Percentiles rank a stretch among this genome's conserved stretches.
phyloP scores from a whole-genome alignment of 768 basidiomycete genomes.

The Trametes coccinea region DNA sequence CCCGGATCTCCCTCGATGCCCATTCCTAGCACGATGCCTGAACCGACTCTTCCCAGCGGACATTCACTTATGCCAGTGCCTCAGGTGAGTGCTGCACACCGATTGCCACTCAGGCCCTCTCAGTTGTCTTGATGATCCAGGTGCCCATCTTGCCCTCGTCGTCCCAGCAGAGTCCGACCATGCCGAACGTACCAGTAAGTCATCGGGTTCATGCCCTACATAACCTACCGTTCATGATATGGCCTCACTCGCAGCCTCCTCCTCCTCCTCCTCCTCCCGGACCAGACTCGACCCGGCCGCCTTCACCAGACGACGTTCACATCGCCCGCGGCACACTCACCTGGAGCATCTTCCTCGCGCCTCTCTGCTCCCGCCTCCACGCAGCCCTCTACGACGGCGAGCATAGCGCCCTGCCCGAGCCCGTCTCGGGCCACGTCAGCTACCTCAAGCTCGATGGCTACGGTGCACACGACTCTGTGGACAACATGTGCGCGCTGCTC shows the following conservation, averaged over 20 bases:
- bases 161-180: not conserved
- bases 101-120: not conserved
- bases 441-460: constrained; percentile 13
- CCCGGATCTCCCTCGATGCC: not conserved
- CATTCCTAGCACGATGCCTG: not conserved
- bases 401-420: not conserved
- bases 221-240: not conserved
- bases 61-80: not conserved
- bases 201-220: not conserved
- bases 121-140: not conserved
- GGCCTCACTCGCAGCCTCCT: not conserved
- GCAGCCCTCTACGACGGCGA: not conserved
- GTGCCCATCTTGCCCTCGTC: not conserved
- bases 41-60: not conserved
- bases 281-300: not conserved
- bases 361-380: constrained; percentile 2
- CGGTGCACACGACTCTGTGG: constrained; percentile 6
- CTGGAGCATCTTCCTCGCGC: constrained; percentile 4
- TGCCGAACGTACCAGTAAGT: not conserved
- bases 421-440: not conserved
- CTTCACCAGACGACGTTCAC: not conserved
- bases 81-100: not conserved
- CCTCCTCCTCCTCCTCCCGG: not conserved
- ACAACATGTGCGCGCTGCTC: constrained; percentile 14
- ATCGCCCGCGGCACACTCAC: not conserved